Conservation (phyloP, 192 early-diverging fungal species). For the Entomortierella lignicola region DNA sequence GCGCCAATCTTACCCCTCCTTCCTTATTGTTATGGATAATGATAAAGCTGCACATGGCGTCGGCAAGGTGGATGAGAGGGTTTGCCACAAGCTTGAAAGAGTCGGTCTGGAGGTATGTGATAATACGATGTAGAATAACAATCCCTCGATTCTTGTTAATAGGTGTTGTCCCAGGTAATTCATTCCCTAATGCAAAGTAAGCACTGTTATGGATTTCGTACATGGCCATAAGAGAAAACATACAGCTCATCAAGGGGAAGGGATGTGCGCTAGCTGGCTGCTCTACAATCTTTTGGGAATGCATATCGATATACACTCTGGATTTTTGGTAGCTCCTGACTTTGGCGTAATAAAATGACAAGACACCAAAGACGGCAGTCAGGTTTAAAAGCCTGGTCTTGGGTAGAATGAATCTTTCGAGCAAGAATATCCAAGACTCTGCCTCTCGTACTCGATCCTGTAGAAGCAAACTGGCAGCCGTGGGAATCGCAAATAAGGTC, state of each 20-base stretch:
- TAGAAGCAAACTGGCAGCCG: slow-evolving; percentile 51
- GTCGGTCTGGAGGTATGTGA: slow-evolving; percentile 16
- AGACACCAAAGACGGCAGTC: slow-evolving; percentile 51
- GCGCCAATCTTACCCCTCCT: slow-evolving; percentile 18
- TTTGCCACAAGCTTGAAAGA: slow-evolving; percentile 10
- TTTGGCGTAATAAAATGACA: slow-evolving; percentile 56
- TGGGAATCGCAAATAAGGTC: slow-evolving; percentile 58
- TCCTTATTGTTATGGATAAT: slow-evolving; percentile 2
- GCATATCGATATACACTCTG: slow-evolving; percentile 25
- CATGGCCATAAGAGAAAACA: slow-evolving; percentile 26
- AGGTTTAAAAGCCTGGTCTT: slow-evolving; percentile 46
- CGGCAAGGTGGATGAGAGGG: slow-evolving; percentile 1
- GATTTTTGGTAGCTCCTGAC: slow-evolving; percentile 40
- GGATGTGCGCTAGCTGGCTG: slow-evolving; percentile 42
- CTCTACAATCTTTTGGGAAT: slow-evolving; percentile 22
- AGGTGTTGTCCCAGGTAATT: not conserved
- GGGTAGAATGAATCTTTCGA: slow-evolving; percentile 52
- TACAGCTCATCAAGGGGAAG: slow-evolving; percentile 39
- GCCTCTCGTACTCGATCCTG: slow-evolving; percentile 53
- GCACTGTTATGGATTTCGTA: slow-evolving; percentile 21
- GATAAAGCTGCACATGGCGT: not conserved
- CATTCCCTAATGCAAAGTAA: not conserved
- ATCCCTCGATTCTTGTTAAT: not conserved
- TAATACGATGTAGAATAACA: slow-evolving; percentile 1
- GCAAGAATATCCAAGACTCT: slow-evolving; percentile 45